phyloP scores from a whole-genome alignment of 179 eudicot species.

The Camellia oleifera region DNA sequence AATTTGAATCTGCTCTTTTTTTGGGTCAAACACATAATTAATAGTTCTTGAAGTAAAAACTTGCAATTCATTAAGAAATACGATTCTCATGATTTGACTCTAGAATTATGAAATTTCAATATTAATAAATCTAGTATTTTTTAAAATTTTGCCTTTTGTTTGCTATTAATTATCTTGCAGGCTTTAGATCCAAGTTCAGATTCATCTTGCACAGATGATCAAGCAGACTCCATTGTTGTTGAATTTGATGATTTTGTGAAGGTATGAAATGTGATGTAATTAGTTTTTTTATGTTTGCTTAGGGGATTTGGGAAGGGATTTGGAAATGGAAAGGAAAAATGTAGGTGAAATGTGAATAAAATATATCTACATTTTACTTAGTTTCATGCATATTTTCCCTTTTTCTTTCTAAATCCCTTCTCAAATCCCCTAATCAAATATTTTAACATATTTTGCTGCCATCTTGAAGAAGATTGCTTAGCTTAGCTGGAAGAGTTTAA shows the following conservation, averaged over 20 bases:
- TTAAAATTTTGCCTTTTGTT: neutral
- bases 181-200: conserved; percentile 45
- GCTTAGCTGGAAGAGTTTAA: neutral
- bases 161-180: conserved; percentile 32
- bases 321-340: neutral
- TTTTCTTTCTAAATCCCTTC: too few relatives aligned
- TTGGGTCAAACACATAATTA: too few relatives aligned
- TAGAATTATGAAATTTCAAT: too few relatives aligned
- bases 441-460: neutral
- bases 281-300: too few relatives aligned
- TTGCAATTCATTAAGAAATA: too few relatives aligned
- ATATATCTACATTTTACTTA: too few relatives aligned
- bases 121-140: neutral
- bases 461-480: neutral
- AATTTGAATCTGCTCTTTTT: too few relatives aligned
- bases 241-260: conserved; percentile 82
- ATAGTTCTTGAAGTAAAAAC: too few relatives aligned
- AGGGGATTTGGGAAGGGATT: neutral
- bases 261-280: conserved; percentile 35
- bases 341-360: too few relatives aligned
- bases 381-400: too few relatives aligned
- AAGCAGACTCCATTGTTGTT: conserved; percentile 56
- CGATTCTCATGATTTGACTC: too few relatives aligned
- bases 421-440: neutral
- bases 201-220: conserved; percentile 35